Evolutionary conservation across 257 asterid genomes (phyloP), one percentile per base, ranked within the genome.

Genomic region (Scutellaria barbata): DNA sequence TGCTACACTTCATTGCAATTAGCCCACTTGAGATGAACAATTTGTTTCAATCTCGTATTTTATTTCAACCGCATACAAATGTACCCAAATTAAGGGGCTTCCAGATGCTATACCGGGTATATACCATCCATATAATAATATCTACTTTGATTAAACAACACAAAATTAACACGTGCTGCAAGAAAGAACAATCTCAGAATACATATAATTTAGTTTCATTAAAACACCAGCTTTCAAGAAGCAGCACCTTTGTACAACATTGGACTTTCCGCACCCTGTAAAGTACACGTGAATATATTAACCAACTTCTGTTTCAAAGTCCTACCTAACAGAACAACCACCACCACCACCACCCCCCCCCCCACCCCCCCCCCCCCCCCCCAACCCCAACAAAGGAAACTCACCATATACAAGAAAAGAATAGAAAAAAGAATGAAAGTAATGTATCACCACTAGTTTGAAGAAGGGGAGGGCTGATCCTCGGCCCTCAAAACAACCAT

Each of bases 401-500:
- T 58, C 71, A 63, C 63, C 41, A 51, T 64, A 33, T 42, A 80
- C 72, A 79, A 14, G 42, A 64, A 22, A 17, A 53, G 43, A 59
- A 25, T 30, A 30, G 37, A 66, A 47, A 56, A 74, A 76, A 77
- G 66, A 71, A 63, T 39, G 56, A 46, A 39, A 74, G 42, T 63
- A 52, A 66, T 61, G 62, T 68, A 65, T 50, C 57, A 66, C 48
- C 75, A 57, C 71, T 72, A 10, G 71, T 60, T 72, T 82, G 77
- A 75, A 41, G 81, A 69, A 41, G 87, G 41, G 79, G 62, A 73
- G 75, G 79, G 77, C 61, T 73, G 90, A 65, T 45, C 81, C 66
- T 80, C 85, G 17, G 84, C 66, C 83, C 85, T 88, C 71, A 84
- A 73, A 42, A 82, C 54, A 72, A 84, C 80, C 85, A 90, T 78